A percentile compares a stretch with the other conserved stretches of the same genome.
phyloP scores from a whole-genome alignment of 768 basidiomycete species.

The Sarcomyxa edulis region DNA sequence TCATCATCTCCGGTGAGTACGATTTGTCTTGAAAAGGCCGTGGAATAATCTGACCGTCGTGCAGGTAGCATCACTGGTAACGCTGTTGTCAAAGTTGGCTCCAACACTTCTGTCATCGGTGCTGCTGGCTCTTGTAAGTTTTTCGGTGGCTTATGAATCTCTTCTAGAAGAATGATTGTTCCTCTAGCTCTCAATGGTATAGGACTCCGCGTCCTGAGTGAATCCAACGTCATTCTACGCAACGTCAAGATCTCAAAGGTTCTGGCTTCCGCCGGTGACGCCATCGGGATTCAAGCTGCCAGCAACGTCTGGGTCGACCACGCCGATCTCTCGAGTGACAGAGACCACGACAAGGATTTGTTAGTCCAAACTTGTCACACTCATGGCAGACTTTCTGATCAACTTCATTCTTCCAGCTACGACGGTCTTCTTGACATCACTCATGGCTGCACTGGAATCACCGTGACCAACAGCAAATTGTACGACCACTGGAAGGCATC shows the following conservation, averaged over 20 bases:
- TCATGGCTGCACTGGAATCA: conserved; percentile 36
- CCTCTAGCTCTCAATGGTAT: conserved; percentile 35
- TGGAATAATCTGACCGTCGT: background rate
- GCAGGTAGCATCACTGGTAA: conserved; percentile 40
- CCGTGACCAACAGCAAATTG: conserved; percentile 36
- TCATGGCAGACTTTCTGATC: background rate
- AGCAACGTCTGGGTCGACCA: conserved; percentile 43
- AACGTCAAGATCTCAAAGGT: conserved; percentile 47
- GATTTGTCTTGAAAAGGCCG: background rate
- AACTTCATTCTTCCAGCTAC: conserved; percentile 24
- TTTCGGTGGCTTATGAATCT: too few species aligned
- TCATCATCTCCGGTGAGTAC: conserved; percentile 35
- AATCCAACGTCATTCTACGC: conserved; percentile 41
- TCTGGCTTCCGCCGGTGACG: conserved; percentile 37
- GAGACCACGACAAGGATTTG: conserved; percentile 39
- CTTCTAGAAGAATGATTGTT: background rate
- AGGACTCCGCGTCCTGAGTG: conserved; percentile 38
- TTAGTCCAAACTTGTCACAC: conserved; percentile 11
- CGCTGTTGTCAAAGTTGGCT: conserved; percentile 34
- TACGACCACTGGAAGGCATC: conserved; percentile 42
- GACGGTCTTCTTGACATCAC: conserved; percentile 41
- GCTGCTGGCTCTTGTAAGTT: too few species aligned
- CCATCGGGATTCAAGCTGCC: conserved; percentile 35
- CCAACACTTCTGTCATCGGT: conserved; percentile 39
- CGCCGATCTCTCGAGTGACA: conserved; percentile 37